Percentiles rank a stretch among this genome's conserved stretches.
Conservation (phyloP, 2,329 filamentous ascomycete genomes). For the Cercospora janseana region DNA sequence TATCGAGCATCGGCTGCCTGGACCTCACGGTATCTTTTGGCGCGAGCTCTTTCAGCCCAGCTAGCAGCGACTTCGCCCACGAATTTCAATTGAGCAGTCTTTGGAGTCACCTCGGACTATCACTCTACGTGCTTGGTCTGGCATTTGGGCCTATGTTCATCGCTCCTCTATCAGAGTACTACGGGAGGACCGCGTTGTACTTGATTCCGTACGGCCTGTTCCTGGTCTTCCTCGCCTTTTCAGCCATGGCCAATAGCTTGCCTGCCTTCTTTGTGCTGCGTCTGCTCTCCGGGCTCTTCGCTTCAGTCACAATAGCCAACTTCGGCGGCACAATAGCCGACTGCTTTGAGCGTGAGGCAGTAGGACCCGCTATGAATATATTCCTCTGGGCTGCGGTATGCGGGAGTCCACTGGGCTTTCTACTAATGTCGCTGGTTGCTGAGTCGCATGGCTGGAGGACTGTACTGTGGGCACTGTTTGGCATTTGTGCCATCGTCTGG, state of each 20-base stretch:
- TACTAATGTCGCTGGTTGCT: conserved; percentile 48
- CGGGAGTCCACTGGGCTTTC: conserved; percentile 48
- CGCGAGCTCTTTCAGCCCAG: conserved; percentile 51
- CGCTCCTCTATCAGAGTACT: conserved; percentile 48
- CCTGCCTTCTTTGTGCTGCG: conserved; percentile 46
- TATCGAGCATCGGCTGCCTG: conserved; percentile 43
- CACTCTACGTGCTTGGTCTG: conserved; percentile 49
- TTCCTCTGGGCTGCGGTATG: conserved; percentile 51
- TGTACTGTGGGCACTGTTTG: conserved; percentile 50
- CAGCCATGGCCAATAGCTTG: conserved; percentile 43
- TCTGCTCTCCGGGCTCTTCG: conserved; percentile 48
- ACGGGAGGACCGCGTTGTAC: conserved; percentile 46
- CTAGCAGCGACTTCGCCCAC: conserved; percentile 42
- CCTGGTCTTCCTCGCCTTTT: conserved; percentile 44
- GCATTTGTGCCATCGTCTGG: conserved; percentile 47
- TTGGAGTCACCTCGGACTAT: conserved; percentile 47
- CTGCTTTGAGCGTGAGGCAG: conserved; percentile 49
- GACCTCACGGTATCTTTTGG: conserved; percentile 38
- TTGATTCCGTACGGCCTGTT: conserved; percentile 45
- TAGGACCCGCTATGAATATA: conserved; percentile 43
- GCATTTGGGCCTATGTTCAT: conserved; percentile 49
- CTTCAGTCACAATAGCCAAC: conserved; percentile 50
- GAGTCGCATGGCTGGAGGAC: conserved; percentile 45
- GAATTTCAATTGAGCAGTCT: conserved; percentile 44
- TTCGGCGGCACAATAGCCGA: conserved; percentile 53